Evolutionary conservation across 768 basidiomycete genomes (phyloP).

Genomic region (Serendipita sp.): DNA sequence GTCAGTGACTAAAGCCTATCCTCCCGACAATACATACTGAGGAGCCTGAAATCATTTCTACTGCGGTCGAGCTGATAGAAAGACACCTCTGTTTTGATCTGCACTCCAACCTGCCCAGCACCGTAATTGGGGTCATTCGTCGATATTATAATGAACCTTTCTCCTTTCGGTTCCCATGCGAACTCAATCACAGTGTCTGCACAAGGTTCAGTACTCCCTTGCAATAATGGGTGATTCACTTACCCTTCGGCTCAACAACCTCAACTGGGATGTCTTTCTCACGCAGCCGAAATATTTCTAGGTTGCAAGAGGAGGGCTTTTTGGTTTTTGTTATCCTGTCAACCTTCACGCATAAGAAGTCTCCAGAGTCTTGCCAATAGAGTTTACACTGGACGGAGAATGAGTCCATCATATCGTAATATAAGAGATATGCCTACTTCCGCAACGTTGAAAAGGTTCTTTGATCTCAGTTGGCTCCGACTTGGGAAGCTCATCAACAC

Average conservation of each 20-base stretch:
- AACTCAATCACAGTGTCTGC: conserved; percentile 88
- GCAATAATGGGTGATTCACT: conserved; percentile 6
- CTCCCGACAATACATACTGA: conserved; percentile 35
- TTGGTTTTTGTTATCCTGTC: conserved; percentile 98
- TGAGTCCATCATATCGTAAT: background rate
- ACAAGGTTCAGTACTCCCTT: conserved; percentile 8
- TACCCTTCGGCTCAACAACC: conserved; percentile 92
- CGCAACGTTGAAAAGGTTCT: conserved; percentile 94
- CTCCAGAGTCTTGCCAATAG: conserved; percentile 96
- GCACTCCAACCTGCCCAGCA: conserved; percentile 74
- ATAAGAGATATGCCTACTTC: conserved; percentile 42
- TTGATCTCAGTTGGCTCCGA: conserved; percentile 69
- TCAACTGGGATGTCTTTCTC: conserved; percentile 98
- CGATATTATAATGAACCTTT: conserved; percentile 89
- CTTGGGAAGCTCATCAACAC: conserved; percentile 82
- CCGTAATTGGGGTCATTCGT: conserved; percentile 87
- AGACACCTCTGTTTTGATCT: conserved; percentile 90
- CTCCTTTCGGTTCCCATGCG: conserved; percentile 97
- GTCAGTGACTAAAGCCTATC: background rate
- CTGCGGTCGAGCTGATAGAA: conserved; percentile 88
- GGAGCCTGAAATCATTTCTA: conserved; percentile 87
- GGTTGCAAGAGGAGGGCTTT: conserved; percentile 94
- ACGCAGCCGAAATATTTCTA: conserved; percentile 92
- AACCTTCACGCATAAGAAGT: conserved; percentile 97
- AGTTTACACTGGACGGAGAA: conserved; percentile 66